Evolutionary conservation across 495 filamentous ascomycete species (phyloP).

Genomic region (Penicillium egyptiacum): DNA sequence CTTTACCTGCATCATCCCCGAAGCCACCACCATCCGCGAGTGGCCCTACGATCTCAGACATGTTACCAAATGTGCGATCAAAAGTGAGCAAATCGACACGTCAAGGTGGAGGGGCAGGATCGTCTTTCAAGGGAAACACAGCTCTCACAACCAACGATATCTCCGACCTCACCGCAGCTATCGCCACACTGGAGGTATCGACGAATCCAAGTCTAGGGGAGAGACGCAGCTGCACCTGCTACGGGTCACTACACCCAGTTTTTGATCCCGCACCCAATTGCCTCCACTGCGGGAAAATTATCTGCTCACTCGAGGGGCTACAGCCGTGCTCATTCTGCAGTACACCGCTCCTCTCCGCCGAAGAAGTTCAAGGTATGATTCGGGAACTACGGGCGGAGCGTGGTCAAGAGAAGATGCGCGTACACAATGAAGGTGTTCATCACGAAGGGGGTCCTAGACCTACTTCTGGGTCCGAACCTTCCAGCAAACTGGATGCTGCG

Average conservation of each 20-base stretch:
- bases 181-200: constrained; percentile 83
- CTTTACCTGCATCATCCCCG: constrained; percentile 39
- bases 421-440: constrained; percentile 72
- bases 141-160: constrained; percentile 61
- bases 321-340: constrained; percentile 94
- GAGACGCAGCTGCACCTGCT: constrained; percentile 75
- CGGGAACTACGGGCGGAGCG: constrained; percentile 81
- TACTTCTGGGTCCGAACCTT: constrained; percentile 48
- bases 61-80: constrained; percentile 61
- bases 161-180: constrained; percentile 83
- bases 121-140: constrained; percentile 24
- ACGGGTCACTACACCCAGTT: constrained; percentile 79
- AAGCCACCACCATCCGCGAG: constrained; percentile 67
- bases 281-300: constrained; percentile 90
- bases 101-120: constrained; percentile 49
- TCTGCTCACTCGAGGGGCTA: constrained; percentile 90
- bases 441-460: constrained; percentile 41
- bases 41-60: constrained; percentile 78
- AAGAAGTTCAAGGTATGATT: constrained; percentile 82
- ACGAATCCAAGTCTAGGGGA: constrained; percentile 74
- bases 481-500: constrained; percentile 43
- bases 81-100: constrained; percentile 57
- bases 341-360: constrained; percentile 63
- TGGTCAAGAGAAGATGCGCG: constrained; percentile 78
- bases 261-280: constrained; percentile 90